Base-by-base conservation (phyloP, 331 rosid species). In the Rosa hybrid region DNA sequence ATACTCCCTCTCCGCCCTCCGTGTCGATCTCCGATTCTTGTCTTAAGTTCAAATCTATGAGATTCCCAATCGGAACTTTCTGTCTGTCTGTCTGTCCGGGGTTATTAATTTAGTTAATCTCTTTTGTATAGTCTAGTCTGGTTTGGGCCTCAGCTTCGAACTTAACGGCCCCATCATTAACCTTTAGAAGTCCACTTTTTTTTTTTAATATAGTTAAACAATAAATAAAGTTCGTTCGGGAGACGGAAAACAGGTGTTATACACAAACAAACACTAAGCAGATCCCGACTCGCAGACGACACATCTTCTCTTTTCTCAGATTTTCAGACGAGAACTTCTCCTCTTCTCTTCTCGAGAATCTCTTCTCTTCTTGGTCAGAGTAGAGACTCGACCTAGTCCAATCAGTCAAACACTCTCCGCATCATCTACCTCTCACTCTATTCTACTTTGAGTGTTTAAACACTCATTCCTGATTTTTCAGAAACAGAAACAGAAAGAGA, bases 1-100 rank as follows among this genome's bases (percentile, higher is more conserved):
- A 49, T 27, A 69, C 71, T 62, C 74, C 85, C 30, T 54, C 72
- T 34, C 81, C 38, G 3, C 16, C 11, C 18, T 7, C n/a, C 21
- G 21, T 72, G 34, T 72, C 12, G 21, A 49, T 3, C 39, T 34
- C 39, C 39, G 9, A 64, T 7, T 38, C 68, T 68, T 34, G 46
- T 65, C 44, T 65, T 14, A 12, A 64, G 18, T 14, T 67, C 25
- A 67, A 16, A 34, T 34, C 71, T 34, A 42, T 42, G 8, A 42
- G 45, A 7, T 34, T 34, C 39, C 44, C 45, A 38, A 34, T 65
- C 45, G 71, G 21, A 27, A 27, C 30, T 27, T 27, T 27, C 41
- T 25, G 12, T 7, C 17, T 12, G 8, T 12, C 17, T 12, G 27
- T 25, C 27, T 1, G 27, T 25, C 27, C 27, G 27, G 18, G 18